These are phyloP conservation scores for Hebeloma cylindrosporum DNA, from an alignment of 768 basidiomycete species.

Conservation along the genomic window DNA sequence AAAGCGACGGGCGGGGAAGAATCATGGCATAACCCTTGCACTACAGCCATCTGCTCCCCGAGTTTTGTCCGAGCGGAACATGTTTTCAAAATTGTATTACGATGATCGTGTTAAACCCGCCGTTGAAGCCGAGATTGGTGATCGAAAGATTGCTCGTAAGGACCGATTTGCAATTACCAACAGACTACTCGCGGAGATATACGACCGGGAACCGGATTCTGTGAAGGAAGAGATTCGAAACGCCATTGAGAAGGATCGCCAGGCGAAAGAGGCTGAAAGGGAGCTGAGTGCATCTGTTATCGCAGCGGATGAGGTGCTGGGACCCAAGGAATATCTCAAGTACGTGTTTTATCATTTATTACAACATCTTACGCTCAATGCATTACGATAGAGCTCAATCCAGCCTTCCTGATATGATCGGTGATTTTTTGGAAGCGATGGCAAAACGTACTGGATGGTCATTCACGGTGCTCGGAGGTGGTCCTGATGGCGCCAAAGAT, in stretches of 20 bases:
- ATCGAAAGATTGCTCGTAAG: background rate
- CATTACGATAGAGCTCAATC: background rate
- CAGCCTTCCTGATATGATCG: constrained; percentile 1
- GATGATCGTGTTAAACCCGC: background rate
- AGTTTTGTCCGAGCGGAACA: background rate
- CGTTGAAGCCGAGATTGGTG: background rate
- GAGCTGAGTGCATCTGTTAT: background rate
- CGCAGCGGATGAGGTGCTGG: background rate
- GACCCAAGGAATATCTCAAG: background rate
- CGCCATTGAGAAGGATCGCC: background rate
- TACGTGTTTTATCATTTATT: background rate
- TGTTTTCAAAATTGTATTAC: background rate
- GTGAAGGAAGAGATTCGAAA: constrained; percentile 1
- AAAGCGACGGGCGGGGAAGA: background rate
- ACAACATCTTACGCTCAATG: background rate
- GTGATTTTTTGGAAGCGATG: constrained; percentile 4
- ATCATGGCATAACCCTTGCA: too few species aligned
- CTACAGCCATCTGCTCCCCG: constrained; percentile 1
- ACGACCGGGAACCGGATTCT: background rate
- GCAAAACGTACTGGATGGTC: constrained; percentile 7
- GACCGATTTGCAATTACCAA: constrained; percentile 1
- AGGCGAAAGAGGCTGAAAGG: background rate
- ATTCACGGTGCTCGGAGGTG: constrained; percentile 9
- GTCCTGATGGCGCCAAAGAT: background rate
- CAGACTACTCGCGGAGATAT: background rate